phyloP scores from a whole-genome alignment of 495 filamentous ascomycete genomes.

The Podospora bellae-mahoneyi region DNA sequence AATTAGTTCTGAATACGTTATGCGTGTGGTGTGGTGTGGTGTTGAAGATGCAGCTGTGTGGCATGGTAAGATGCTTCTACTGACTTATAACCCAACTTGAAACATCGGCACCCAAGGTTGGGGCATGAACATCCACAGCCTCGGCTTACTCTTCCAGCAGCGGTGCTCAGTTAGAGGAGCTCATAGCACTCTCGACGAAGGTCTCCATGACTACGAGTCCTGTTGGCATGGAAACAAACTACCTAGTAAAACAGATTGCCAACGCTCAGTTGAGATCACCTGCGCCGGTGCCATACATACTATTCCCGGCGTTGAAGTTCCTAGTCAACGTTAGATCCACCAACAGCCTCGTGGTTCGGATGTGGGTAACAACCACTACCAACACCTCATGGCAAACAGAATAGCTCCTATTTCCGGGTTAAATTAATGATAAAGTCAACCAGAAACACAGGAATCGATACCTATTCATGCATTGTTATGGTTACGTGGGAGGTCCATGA shows the following conservation, averaged over 20 bases:
- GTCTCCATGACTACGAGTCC: neutral
- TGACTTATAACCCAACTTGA: neutral
- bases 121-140: neutral
- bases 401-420: neutral
- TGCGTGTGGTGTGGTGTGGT: neutral
- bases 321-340: too few species aligned
- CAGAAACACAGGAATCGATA: constrained; percentile 3
- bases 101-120: neutral
- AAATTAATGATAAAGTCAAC: neutral
- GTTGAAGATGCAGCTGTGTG: neutral
- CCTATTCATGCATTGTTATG: constrained; percentile 16
- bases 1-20: neutral
- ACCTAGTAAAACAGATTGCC: too few species aligned
- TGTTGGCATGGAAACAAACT: too few species aligned
- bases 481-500: too few species aligned
- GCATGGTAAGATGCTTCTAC: too few species aligned
- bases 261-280: too few species aligned
- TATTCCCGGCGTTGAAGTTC: too few species aligned
- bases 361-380: neutral
- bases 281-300: too few species aligned
- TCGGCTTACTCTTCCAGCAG: neutral
- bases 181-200: neutral
- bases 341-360: neutral
- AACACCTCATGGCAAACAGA: neutral
- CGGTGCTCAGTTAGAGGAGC: neutral